Evolutionary conservation across 805 yeast species (phyloP), one percentile per base, ranked within the genome.

Genomic region (Zygosaccharomyces bisporus): DNA sequence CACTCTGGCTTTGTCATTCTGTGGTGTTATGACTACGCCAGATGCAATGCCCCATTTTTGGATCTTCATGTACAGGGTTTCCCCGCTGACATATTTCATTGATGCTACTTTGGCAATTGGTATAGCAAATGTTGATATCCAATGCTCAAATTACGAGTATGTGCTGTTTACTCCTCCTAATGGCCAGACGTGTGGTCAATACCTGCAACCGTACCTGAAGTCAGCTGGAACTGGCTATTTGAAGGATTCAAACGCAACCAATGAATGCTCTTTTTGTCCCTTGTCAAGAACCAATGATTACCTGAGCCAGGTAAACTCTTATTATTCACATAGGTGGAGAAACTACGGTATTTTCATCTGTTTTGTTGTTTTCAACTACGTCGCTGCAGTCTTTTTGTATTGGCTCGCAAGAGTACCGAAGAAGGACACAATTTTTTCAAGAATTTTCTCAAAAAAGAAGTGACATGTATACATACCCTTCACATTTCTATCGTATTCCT

Each of bases 381-480:
- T 46, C 6, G 55, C 69, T 44, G 70, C 83, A 9, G 43, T 64
- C 1, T 74, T 70, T 56, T 55, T 72, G 50, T 74, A 82, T 72
- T 80, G 84, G 83, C 58, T 77, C 19, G 78, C 80, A 9, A 77
- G 93, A 73, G 91, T 84, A 49, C 93, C 93, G 45, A 83, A 83
- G 74, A 54, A 46, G 13, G 39, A 14, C 24, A 45, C 39, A 16
- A 43, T 43, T 14, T 23, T 37, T 6, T 33, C 47, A 7, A 51
- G 49, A 34, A 44, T 43, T 21, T 21, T 21, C 25, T 21, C 25
- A 6, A 21, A n/a, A 24, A 50, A 52, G 49, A 42, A 47, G 20
- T 37, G 47, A 17, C 27, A 43, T 6, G n/a, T 17, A 34, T 32
- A 43, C 6, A 27, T 17, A 34, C 32, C 32, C 35, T 33, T 12